These are phyloP conservation scores for Epichloe scottii DNA, from an alignment of 2,329 filamentous ascomycete species.

Conservation along the genomic window DNA sequence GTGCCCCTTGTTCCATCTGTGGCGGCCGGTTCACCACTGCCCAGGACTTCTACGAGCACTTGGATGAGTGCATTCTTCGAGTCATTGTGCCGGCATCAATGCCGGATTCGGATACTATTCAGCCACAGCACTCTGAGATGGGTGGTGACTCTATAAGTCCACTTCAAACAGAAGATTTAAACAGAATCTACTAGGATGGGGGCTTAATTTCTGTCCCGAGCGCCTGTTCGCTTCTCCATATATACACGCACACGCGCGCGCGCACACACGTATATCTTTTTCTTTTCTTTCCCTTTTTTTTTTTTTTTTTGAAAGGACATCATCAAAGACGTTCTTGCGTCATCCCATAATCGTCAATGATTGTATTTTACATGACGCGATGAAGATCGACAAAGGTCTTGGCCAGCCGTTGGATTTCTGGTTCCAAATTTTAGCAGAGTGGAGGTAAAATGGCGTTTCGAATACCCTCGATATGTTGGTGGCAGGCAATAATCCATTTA, in stretches of 20 bases:
- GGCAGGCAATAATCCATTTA: too few species aligned
- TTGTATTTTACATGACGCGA: too few species aligned
- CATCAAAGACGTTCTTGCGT: too few species aligned
- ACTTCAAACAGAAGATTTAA: not conserved
- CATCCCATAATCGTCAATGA: too few species aligned
- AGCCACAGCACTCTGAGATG: not conserved
- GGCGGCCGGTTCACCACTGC: constrained; percentile 66
- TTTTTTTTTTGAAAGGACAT: too few species aligned
- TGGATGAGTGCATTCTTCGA: constrained; percentile 55
- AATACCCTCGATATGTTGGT: not conserved
- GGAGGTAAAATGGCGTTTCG: not conserved
- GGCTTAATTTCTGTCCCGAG: too few species aligned
- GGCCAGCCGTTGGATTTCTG: not conserved
- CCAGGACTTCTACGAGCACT: constrained; percentile 95
- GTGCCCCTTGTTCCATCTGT: constrained; percentile 87
- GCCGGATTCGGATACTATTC: not conserved
- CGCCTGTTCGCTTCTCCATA: too few species aligned
- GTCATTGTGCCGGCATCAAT: constrained; percentile 36
- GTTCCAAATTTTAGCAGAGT: not conserved
- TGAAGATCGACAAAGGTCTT: too few species aligned
- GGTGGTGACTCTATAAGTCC: constrained; percentile 2
- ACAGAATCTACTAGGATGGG: not conserved
- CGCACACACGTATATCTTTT: too few species aligned
- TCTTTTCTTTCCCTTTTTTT: too few species aligned
- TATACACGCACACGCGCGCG: too few species aligned